phyloP scores from a whole-genome alignment of 306 rosid genomes.

The Pyrus bretschneideri region DNA sequence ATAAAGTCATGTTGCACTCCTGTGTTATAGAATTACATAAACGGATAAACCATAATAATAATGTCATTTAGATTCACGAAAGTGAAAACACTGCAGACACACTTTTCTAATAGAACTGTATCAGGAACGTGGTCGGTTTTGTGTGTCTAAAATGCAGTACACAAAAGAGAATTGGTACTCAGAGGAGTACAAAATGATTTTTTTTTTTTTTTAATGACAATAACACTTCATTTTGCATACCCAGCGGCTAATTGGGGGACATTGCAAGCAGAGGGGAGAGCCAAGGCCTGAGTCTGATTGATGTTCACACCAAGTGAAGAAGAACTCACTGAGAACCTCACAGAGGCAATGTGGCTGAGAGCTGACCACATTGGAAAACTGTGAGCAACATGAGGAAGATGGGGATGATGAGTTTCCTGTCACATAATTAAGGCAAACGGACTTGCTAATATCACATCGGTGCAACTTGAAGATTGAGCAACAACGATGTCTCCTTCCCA shows the following conservation, averaged over 20 bases:
- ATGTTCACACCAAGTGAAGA: constrained; percentile 39
- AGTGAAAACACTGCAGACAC: no score
- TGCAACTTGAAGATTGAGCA: constrained; percentile 46
- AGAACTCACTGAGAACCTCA: constrained; percentile 44
- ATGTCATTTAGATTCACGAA: not conserved
- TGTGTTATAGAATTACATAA: no score
- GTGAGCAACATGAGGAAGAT: constrained; percentile 52
- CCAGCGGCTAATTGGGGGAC: constrained; percentile 46
- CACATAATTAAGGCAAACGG: constrained; percentile 51
- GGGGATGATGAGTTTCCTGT: constrained; percentile 51
- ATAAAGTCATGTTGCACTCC: no score
- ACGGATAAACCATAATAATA: not conserved
- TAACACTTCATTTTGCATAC: constrained; percentile 12
- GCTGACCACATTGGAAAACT: constrained; percentile 44
- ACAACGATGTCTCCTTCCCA: constrained; percentile 24
- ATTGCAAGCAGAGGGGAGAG: constrained; percentile 53
- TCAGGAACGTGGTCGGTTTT: not conserved
- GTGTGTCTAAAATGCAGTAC: not conserved
- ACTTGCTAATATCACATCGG: constrained; percentile 35
- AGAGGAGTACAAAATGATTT: not conserved
- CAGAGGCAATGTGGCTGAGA: constrained; percentile 61
- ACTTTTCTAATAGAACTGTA: no score
- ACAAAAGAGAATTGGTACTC: no score
- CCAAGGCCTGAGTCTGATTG: constrained; percentile 57
- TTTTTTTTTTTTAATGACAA: not conserved